phyloP scores from a whole-genome alignment of 495 filamentous ascomycete genomes.

The Hypoxylon lienhwacheense region DNA sequence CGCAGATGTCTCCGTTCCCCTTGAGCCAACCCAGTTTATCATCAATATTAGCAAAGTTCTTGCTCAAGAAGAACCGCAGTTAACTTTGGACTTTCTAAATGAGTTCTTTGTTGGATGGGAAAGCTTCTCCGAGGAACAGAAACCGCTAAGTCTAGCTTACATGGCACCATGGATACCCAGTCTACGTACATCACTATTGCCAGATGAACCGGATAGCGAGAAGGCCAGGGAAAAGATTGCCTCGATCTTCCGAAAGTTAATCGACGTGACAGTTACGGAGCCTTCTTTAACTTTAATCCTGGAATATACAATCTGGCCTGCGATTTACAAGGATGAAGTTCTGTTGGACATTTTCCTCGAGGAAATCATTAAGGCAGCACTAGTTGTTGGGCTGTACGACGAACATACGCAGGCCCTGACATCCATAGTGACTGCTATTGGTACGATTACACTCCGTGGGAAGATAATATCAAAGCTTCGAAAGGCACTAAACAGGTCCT shows the following conservation, averaged over 20 bases:
- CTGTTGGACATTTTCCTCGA: conserved; percentile 65
- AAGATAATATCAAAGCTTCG: conserved; percentile 62
- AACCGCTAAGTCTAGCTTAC: conserved; percentile 64
- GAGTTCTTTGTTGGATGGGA: conserved; percentile 73
- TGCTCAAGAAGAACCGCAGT: conserved; percentile 61
- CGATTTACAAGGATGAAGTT: conserved; percentile 62
- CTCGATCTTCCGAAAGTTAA: conserved; percentile 62
- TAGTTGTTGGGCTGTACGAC: conserved; percentile 57
- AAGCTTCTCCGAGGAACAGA: conserved; percentile 62
- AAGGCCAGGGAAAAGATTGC: conserved; percentile 64
- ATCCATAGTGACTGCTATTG: conserved; percentile 61
- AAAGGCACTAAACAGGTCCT: conserved; percentile 65
- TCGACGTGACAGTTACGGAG: conserved; percentile 61
- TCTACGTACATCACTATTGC: conserved; percentile 57
- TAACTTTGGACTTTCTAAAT: conserved; percentile 67
- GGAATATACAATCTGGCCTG: conserved; percentile 63
- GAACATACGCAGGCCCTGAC: conserved; percentile 62
- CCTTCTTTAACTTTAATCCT: conserved; percentile 58
- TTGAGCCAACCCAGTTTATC: conserved; percentile 64
- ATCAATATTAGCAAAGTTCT: conserved; percentile 63
- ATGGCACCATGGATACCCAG: conserved; percentile 68
- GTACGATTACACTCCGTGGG: conserved; percentile 62
- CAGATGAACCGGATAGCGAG: conserved; percentile 60
- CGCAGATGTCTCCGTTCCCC: conserved; percentile 57
- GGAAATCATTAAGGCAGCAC: conserved; percentile 61